Conservation (phyloP, 2,329 filamentous ascomycete genomes). For the Colletotrichum scovillei region DNA sequence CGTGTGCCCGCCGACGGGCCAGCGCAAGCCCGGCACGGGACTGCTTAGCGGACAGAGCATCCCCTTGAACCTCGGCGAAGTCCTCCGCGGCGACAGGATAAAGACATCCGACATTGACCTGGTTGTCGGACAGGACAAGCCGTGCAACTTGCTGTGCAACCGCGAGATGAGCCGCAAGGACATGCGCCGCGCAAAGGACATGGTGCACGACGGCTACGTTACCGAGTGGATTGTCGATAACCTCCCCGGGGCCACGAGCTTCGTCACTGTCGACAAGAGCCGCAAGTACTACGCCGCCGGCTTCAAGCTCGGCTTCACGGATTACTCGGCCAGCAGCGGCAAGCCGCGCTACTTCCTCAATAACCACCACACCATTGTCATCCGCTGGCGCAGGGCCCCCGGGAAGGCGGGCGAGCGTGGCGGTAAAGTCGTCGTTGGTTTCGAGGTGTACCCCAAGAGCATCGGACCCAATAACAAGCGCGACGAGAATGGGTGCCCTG, state of each 20-base stretch:
- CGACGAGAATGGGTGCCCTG: conserved; percentile 74
- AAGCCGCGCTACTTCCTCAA: conserved; percentile 80
- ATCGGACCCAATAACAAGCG: conserved; percentile 71
- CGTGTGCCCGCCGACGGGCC: conserved; percentile 82
- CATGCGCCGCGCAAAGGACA: conserved; percentile 74
- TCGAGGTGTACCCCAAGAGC: conserved; percentile 91
- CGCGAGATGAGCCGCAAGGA: conserved; percentile 72
- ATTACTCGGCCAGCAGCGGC: conserved; percentile 68
- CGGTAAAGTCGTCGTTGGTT: conserved; percentile 85
- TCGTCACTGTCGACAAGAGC: conserved; percentile 86
- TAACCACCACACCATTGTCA: conserved; percentile 88
- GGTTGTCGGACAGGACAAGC: conserved; percentile 78
- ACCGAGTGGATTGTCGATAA: conserved; percentile 96
- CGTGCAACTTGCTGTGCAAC: conserved; percentile 79
- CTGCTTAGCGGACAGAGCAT: conserved; percentile 82
- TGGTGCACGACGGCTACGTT: conserved; percentile 85
- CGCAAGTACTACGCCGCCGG: conserved; percentile 90
- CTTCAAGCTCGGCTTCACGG: conserved; percentile 87
- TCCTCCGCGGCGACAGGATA: conserved; percentile 88
- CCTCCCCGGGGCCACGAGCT: conserved; percentile 87
- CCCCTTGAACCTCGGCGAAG: conserved; percentile 86
- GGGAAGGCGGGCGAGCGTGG: conserved; percentile 76
- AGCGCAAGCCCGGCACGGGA: conserved; percentile 71
- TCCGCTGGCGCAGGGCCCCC: conserved; percentile 79
- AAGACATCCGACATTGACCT: conserved; percentile 86